These are phyloP conservation scores for Candida germanica DNA, from an alignment of 805 yeast genomes.

Conservation along the genomic window DNA sequence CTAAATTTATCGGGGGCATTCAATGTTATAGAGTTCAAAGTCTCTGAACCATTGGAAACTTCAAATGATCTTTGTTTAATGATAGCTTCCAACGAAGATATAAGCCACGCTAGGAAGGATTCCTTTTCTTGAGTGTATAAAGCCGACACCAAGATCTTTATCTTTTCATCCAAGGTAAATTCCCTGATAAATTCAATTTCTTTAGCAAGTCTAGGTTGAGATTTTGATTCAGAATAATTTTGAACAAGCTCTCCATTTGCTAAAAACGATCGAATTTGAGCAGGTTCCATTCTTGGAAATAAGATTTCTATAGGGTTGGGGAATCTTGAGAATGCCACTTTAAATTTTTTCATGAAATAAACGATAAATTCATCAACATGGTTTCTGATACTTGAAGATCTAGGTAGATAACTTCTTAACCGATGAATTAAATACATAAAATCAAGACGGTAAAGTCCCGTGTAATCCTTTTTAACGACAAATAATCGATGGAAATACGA, in stretches of 20 bases:
- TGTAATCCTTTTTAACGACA: slow-evolving; percentile 54
- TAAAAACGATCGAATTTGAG: slow-evolving; percentile 48
- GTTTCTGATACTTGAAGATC: slow-evolving; percentile 43
- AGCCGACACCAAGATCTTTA: slow-evolving; percentile 50
- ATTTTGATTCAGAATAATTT: slow-evolving; percentile 17
- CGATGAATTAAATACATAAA: slow-evolving; percentile 60
- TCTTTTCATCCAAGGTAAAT: slow-evolving; percentile 42
- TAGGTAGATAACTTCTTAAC: slow-evolving; percentile 46
- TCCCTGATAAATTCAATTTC: slow-evolving; percentile 32
- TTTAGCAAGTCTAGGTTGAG: slow-evolving; percentile 32
- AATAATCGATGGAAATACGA: slow-evolving; percentile 71
- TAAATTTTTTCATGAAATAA: slow-evolving; percentile 61
- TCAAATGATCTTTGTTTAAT: slow-evolving; percentile 17
- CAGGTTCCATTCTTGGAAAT: slow-evolving; percentile 54
- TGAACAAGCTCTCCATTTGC: slow-evolving; percentile 54
- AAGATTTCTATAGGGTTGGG: slow-evolving; percentile 64
- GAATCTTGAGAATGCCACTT: slow-evolving; percentile 45
- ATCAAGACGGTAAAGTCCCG: slow-evolving; percentile 65
- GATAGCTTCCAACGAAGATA: slow-evolving; percentile 33
- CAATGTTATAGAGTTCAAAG: slow-evolving; percentile 3
- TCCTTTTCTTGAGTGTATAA: slow-evolving; percentile 44
- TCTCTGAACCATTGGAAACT: slow-evolving; percentile 8
- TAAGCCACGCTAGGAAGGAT: slow-evolving; percentile 43
- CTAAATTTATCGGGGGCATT: slow-evolving; percentile 15
- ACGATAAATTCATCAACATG: slow-evolving; percentile 65